Base-by-base conservation (phyloP, 2,329 filamentous ascomycete genomes). In the Tolypocladium nubicola region DNA sequence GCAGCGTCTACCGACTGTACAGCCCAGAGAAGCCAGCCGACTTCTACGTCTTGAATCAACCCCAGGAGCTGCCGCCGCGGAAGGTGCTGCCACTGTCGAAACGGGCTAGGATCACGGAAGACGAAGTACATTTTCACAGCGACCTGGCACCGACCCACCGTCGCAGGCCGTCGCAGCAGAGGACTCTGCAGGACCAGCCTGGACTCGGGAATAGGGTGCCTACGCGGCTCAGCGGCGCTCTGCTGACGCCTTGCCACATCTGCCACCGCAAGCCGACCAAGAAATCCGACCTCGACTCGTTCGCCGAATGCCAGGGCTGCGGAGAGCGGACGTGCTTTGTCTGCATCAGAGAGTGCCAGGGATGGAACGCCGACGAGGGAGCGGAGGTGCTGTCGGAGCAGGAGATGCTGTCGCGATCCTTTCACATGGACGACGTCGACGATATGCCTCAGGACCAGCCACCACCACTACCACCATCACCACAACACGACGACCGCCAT, bases 201-300 rank as follows among this genome's bases (percentile, higher is more conserved):
- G 41, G 50, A 21, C 58, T 54, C 11, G 58, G 56, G 13, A 63
- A 49, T 49, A 57, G 53, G 35, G 21, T 55, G 19, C 53, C 58
- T 7, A 35, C 54, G 14, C 55, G 57, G 43, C 40, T 60, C 26
- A 64, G 58, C 45, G 56, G 60, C 35, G 59, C 67, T 3, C 62
- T 71, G 5, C 72, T 84, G 33, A 73, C 71, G 43, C 79, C 85
- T 0, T 89, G 86, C 68, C 83, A 88, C 71, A 81, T 88, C 61
- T 89, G 86, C 75, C 80, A 81, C 64, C 80, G 84, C 47, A 79
- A 80, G 56, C 86, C 86, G 1, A 85, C 78, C 55, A 83, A 83
- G 62, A 86, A 82, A 66, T 78, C 77, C 7, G 84, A 89, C 57
- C 76, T 89, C 39, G 84, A 87, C 67, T 82, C 80, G 11, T 88